A percentile compares a stretch with the other conserved stretches of the same genome.
Evolutionary conservation across 139 green algal species (phyloP).

Genomic region (Tetraselmis chui): DNA sequence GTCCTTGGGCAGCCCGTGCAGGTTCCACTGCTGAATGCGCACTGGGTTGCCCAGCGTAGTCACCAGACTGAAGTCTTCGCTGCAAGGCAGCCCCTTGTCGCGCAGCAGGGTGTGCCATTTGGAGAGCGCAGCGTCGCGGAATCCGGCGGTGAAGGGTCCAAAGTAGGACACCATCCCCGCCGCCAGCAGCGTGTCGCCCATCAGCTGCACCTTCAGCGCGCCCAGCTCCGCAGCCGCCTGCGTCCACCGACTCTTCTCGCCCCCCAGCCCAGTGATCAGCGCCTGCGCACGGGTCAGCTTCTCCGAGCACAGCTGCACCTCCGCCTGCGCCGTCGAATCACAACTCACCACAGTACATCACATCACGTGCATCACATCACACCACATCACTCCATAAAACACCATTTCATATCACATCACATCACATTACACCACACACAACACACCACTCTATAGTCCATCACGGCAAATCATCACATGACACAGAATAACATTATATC

Average conservation of each 20-base stretch:
- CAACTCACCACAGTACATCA: too few species aligned
- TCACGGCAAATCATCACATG: too few species aligned
- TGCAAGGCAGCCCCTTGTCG: slow-evolving; percentile 32
- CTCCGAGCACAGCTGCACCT: slow-evolving; percentile 50
- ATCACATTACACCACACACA: too few species aligned
- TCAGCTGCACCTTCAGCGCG: slow-evolving; percentile 16
- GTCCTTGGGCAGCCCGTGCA: slow-evolving; percentile 65
- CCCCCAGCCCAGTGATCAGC: slow-evolving; percentile 56
- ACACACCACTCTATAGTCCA: too few species aligned
- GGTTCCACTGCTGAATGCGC: slow-evolving; percentile 51
- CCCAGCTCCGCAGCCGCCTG: slow-evolving; percentile 34
- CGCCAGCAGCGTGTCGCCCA: slow-evolving; percentile 24
- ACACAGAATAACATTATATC: too few species aligned
- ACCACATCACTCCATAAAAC: too few species aligned
- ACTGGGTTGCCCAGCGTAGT: slow-evolving; percentile 47
- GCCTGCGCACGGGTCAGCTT: slow-evolving; percentile 66
- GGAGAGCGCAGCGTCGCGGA: slow-evolving; percentile 3
- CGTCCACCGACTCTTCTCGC: slow-evolving; percentile 48
- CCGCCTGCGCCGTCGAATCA: slow-evolving; percentile 11
- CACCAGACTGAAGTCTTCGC: slow-evolving; percentile 37
- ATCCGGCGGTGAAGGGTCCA: slow-evolving; percentile 24
- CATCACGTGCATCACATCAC: too few species aligned
- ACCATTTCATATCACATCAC: too few species aligned
- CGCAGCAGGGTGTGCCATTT: slow-evolving; percentile 12
- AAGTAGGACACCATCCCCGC: slow-evolving; percentile 27